A percentile compares a stretch with the other conserved stretches of the same genome.
Evolutionary conservation across 169 alveolate genomes (phyloP).

Genomic region (Plasmodium inui): DNA sequence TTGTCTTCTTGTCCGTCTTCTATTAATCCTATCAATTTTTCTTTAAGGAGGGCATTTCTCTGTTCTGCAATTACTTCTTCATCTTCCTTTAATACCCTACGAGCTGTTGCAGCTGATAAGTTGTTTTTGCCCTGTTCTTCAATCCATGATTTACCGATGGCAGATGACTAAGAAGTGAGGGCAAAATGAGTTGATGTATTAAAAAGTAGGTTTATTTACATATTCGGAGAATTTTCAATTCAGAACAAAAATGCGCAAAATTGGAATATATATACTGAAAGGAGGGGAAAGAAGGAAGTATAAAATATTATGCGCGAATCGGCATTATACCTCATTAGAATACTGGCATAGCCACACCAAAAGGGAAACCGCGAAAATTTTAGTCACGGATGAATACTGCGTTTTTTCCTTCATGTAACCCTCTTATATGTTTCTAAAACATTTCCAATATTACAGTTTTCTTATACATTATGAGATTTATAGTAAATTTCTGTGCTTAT

Average conservation of each 20-base stretch:
- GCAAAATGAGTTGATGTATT: not conserved
- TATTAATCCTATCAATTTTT: not conserved
- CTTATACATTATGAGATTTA: not conserved
- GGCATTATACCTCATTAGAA: not conserved
- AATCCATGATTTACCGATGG: not conserved
- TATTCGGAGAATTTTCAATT: not conserved
- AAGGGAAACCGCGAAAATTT: not conserved
- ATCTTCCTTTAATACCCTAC: not conserved
- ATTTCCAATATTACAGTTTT: not conserved
- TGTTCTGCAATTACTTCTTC: not conserved
- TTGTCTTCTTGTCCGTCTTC: not conserved
- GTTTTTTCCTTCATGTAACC: not conserved
- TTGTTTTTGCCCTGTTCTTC: not conserved
- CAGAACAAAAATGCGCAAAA: not conserved
- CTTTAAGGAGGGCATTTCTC: not conserved
- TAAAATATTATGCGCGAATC: not conserved
- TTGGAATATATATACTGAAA: not conserved
- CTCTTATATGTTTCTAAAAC: not conserved
- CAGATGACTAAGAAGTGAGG: not conserved
- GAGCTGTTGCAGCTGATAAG: not conserved
- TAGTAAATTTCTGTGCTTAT: not conserved
- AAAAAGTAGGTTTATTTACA: not conserved
- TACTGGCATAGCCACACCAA: constrained; percentile 1
- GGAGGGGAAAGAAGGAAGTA: not conserved
- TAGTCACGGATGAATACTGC: not conserved